Conservation (phyloP, 805 yeast species). For the Pichia deserticola region DNA sequence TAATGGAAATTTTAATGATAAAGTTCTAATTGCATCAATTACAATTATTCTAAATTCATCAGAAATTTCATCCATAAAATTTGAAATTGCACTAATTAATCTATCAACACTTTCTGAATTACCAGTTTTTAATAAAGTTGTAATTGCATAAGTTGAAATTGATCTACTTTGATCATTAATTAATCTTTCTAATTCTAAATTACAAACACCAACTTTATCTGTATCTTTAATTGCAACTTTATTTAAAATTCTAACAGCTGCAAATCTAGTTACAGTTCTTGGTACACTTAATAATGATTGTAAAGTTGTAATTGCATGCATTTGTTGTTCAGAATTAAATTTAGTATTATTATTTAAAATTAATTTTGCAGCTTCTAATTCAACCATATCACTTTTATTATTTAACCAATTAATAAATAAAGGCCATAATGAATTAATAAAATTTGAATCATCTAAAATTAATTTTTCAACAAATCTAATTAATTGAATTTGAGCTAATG, state of each 20-base stretch:
- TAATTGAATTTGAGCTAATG: slow-evolving; percentile 79
- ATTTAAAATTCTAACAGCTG: slow-evolving; percentile 87
- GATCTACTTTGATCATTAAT: slow-evolving; percentile 87
- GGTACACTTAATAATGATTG: slow-evolving; percentile 80
- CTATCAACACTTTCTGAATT: slow-evolving; percentile 85
- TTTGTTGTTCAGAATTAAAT: slow-evolving; percentile 56
- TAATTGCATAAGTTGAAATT: slow-evolving; percentile 93
- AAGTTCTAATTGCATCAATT: slow-evolving; percentile 87
- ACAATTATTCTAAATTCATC: slow-evolving; percentile 95
- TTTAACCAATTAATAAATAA: slow-evolving; percentile 63
- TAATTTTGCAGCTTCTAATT: slow-evolving; percentile 83
- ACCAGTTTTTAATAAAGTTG: slow-evolving; percentile 92
- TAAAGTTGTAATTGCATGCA: slow-evolving; percentile 64
- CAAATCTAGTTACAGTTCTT: slow-evolving; percentile 81
- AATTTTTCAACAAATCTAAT: slow-evolving; percentile 75
- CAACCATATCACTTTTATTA: slow-evolving; percentile 83
- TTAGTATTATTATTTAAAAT: slow-evolving; percentile 44
- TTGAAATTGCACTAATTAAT: slow-evolving; percentile 77
- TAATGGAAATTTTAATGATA: slow-evolving; percentile 88
- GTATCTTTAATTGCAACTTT: slow-evolving; percentile 78
- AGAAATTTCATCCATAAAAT: slow-evolving; percentile 85
- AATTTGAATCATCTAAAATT: slow-evolving; percentile 61
- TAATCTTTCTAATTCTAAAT: slow-evolving; percentile 76
- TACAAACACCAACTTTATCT: slow-evolving; percentile 69
- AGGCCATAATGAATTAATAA: slow-evolving; percentile 52